A percentile compares a stretch with the other conserved stretches of the same genome.
phyloP scores from a whole-genome alignment of 352 stramenopile species.

The Globisporangium parvum region DNA sequence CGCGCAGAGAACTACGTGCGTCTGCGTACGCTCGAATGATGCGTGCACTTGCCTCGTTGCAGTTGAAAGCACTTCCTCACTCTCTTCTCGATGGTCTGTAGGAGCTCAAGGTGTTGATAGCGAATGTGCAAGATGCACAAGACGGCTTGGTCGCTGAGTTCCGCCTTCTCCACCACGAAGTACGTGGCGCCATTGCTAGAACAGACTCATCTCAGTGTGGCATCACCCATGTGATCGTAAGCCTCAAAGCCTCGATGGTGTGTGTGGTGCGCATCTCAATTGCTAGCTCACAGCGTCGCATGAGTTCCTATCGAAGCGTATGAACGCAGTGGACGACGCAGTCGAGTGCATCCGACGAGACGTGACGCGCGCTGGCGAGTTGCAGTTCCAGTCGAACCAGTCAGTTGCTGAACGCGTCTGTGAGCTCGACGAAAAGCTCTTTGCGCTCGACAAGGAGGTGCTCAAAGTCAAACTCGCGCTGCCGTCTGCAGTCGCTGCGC shows the following conservation, averaged over 20 bases:
- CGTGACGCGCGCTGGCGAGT: conserved; percentile 20
- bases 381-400: conserved; percentile 23
- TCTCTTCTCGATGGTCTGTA: conserved; percentile 8
- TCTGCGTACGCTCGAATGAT: neutral
- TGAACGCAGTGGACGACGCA: conserved; percentile 37
- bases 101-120: conserved; percentile 37
- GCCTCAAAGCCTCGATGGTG: neutral
- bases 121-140: conserved; percentile 36
- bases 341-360: conserved; percentile 35
- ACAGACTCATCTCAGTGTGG: no score
- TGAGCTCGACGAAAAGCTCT: conserved; percentile 54
- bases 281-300: conserved; percentile 19
- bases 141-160: conserved; percentile 35
- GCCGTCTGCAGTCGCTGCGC: conserved; percentile 32
- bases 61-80: no score
- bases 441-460: conserved; percentile 57
- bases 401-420: conserved; percentile 19
- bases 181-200: no score
- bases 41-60: neutral
- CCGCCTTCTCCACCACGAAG: conserved; percentile 42
- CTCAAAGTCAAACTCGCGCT: conserved; percentile 58
- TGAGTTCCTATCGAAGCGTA: conserved; percentile 30
- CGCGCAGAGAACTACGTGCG: conserved; percentile 33
- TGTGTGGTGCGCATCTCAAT: neutral
- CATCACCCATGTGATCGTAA: neutral